Base-by-base conservation (phyloP, 2,329 filamentous ascomycete genomes). In the Penicillium palitans region DNA sequence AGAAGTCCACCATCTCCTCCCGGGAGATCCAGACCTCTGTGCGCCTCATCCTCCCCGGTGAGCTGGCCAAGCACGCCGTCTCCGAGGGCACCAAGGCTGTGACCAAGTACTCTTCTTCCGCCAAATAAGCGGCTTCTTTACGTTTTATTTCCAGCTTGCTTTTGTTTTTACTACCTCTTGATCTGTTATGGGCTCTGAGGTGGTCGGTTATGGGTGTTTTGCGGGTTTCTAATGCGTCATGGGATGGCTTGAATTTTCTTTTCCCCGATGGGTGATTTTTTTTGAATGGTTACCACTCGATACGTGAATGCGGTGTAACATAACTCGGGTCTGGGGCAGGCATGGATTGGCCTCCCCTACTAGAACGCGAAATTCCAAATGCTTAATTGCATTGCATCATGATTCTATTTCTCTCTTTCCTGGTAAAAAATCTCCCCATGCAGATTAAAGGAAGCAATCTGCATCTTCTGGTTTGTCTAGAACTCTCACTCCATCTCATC, bases 41-140 rank as follows among this genome's bases (percentile, higher is more conserved):
- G 72, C 90, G 95, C 69, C 88, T 99, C 63, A 99, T 99, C 81
- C 90, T 99, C 55, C 95, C 95, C 47, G 95, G 95, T 83, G 95
- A 99, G 84, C 87, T 99, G 72, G 95, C 95, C 79, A 99, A 99
- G 90, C 95, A 99, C 83, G 95, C 95, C 70, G 95, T 99, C 49
- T 99, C 95, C 72, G 95, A 99, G 84, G 95, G 95, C 77, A 99
- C 95, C 79, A 99, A 99, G 91, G 95, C 95, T 59, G 95, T 99
- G 72, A 99, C 95, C 86, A 99, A 99, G 89, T 99, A 98, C 87
- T 98, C 93, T 70, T 97, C 93, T 61, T 97, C 93, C 76, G 95
- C 93, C 81, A 99, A 98, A 91, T 98, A 96, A 87, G 81, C 74
- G 73, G 73, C 71, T 74, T 72, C 66, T 76, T 79, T 80, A 74